Evolutionary conservation across 2,329 filamentous ascomycete species (phyloP), one percentile per base, ranked within the genome.

Genomic region (Xylariaceae sp.): DNA sequence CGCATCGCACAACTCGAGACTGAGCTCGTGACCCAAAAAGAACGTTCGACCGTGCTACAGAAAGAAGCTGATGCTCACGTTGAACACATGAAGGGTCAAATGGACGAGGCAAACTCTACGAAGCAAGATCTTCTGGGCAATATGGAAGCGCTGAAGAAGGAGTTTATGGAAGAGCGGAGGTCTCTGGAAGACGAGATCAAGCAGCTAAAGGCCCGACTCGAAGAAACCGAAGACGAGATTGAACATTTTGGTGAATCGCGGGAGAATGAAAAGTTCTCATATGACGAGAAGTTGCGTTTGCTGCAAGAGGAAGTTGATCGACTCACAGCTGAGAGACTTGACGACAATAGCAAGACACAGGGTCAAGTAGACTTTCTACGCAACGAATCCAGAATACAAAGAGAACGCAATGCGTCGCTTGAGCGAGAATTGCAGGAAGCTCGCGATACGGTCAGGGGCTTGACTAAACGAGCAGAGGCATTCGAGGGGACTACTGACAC

Each of bases 81-180:
- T 50, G 78, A 71, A 38, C 75, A 79, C 53, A 78, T 78, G 57
- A 83, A 76, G 67, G 78, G 71, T 56, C 83, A 83, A 54, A 78
- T 95, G 47, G 81, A 93, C 49, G 91, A 97, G 62, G 87, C 81
- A 4, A 88, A 93, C 53, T 90, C 88, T 3, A 96, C 87, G 1
- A 98, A 98, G 64, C 86, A 87, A 54, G 93, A 97, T 62, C 78
- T 98, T 9, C 81, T 98, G 66, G 85, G 88, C 50, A 98, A 98
- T 57, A 88, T 98, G 69, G 89, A 97, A 59, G 85, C 90, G 11
- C 79, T 94, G 50, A 89, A 96, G 64, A 81, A 81, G 19, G 93
- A 97, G 57, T 96, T 95, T 52, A 74, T 86, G 28, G 81, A 83
- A 37, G 91, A 97, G 63, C 81, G 93, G 30, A 88, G 86, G 56